Base-by-base conservation (phyloP, 345 rosid species). In the Gossypium herbaceum region DNA sequence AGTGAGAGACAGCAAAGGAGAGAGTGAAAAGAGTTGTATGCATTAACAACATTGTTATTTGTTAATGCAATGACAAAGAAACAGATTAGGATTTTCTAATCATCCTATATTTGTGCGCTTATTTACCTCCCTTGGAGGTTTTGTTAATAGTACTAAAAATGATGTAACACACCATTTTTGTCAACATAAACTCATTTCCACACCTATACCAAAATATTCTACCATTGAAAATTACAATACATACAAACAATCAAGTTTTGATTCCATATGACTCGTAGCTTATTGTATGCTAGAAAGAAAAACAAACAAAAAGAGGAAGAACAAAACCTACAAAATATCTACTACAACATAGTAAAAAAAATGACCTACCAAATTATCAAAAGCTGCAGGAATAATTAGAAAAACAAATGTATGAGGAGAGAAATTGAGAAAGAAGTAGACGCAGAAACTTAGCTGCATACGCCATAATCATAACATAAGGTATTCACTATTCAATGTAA, bases 281-380 rank as follows among this genome's bases (percentile, higher is more conserved):
- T 34, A 5, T 34, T 34, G 41, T 5, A 34, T 1, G 41, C 41
- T 34, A 5, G 41, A 34, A 34, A 34, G 41, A 34, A 34, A 34
- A 34, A 34, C 41, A 56, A 56, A 24, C 17, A n/a, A 54, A 54
- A 70, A 70, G 29, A 52, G 68, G 48, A 68, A 65, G 70, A 65
- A 19, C 24, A 11, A 20, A n/a, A 47, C 5, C 56, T 20, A 47
- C 1, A 67, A 47, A 67, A 43, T 61, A 61, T 27, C 68, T 63
- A 63, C 22, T 34, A 62, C 12, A 16, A 34, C 68, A 3, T n/a
- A 8, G 50, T n/a, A 34, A 39, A 12, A 17, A 1, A 17, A 64
- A 9, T 39, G 15, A 59, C 15, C 48, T 12, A 64, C 15, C 68
- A 64, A 24, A 24, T 24, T 24, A 24, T 24, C 25, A 24, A 62